Percentiles rank a stretch among this genome's conserved stretches.
Evolutionary conservation across 352 stramenopile genomes (phyloP).

Genomic region (Halophytophthora polymorphica): DNA sequence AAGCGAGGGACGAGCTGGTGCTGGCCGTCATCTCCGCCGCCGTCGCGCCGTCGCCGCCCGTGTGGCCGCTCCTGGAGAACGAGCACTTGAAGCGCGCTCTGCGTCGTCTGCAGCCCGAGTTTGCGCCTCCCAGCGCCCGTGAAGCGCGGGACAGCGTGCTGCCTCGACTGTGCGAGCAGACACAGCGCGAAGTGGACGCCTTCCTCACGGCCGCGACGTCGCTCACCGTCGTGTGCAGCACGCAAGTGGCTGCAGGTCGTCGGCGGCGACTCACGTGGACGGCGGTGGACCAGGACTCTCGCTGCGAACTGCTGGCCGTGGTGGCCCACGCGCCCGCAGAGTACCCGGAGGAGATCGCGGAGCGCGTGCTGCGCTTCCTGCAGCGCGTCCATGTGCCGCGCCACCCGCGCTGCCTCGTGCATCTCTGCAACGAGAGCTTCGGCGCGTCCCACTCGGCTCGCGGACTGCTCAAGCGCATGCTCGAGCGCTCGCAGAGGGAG

Average conservation of each 20-base stretch:
- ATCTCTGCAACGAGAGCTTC: conserved; percentile 34
- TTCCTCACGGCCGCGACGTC: conserved; percentile 13
- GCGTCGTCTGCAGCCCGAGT: conserved; percentile 14
- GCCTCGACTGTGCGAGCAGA: conserved; percentile 10
- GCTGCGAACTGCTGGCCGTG: conserved; percentile 17
- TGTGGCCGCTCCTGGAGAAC: conserved; percentile 22
- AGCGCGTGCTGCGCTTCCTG: conserved; percentile 9
- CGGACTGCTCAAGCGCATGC: conserved; percentile 4
- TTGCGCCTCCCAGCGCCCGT: conserved; percentile 3
- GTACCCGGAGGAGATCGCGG: conserved; percentile 7
- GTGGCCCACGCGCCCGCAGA: conserved; percentile 1
- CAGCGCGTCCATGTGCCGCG: conserved; percentile 9
- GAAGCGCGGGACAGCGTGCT: conserved; percentile 12
- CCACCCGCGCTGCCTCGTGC: conserved; percentile 13
- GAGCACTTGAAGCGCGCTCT: conserved; percentile 22
- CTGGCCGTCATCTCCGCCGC: conserved; percentile 19
- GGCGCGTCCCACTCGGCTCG: conserved; percentile 1
- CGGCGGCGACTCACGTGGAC: conserved; percentile 18
- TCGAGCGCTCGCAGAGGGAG: neutral
- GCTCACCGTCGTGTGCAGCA: conserved; percentile 20
- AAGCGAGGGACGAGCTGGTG: conserved; percentile 23
- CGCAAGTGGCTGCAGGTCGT: conserved; percentile 3
- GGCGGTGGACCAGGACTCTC: conserved; percentile 30
- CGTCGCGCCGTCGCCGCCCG: neutral
- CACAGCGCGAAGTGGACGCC: conserved; percentile 6